Conservation (phyloP, 2,329 filamentous ascomycete genomes). For the Myriangium duriaei region DNA sequence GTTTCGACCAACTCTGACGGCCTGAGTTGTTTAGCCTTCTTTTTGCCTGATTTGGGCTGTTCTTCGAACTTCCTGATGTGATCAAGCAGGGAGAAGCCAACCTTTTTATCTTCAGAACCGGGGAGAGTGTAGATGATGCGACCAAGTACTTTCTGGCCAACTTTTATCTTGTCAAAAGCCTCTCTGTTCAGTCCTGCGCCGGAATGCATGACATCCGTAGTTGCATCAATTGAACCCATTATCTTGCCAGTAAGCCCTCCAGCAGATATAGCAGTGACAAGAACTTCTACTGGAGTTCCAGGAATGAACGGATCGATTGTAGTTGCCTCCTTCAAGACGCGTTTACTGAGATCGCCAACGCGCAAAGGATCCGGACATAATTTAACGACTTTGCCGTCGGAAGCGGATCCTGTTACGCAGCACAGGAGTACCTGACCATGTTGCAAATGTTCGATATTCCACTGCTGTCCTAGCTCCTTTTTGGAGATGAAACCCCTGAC, state of each 20-base stretch:
- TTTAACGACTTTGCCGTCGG: conserved; percentile 74
- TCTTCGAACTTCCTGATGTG: conserved; percentile 50
- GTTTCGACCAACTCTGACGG: conserved; percentile 66
- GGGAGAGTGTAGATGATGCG: conserved; percentile 84
- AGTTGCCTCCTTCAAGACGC: conserved; percentile 60
- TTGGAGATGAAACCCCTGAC: conserved; percentile 75
- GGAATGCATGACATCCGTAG: conserved; percentile 81
- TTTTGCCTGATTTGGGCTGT: conserved; percentile 36
- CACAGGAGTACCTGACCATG: conserved; percentile 79
- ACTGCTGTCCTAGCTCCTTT: conserved; percentile 58
- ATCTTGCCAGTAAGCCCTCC: conserved; percentile 80
- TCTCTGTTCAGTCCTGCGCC: conserved; percentile 53
- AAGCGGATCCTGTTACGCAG: conserved; percentile 59
- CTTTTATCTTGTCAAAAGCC: conserved; percentile 67
- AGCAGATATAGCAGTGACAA: conserved; percentile 62
- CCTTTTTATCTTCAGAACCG: conserved; percentile 61
- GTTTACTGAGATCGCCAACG: conserved; percentile 54
- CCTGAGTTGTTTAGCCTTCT: conserved; percentile 41
- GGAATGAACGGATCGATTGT: conserved; percentile 85
- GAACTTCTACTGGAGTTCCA: conserved; percentile 75
- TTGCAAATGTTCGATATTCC: conserved; percentile 54
- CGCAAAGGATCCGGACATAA: conserved; percentile 57
- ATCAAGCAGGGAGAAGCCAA: conserved; percentile 80
- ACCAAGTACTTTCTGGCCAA: conserved; percentile 72
- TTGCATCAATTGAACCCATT: conserved; percentile 82